phyloP scores from a whole-genome alignment of 176 grass and related monocot genomes.

The Oryza meridionalis region DNA sequence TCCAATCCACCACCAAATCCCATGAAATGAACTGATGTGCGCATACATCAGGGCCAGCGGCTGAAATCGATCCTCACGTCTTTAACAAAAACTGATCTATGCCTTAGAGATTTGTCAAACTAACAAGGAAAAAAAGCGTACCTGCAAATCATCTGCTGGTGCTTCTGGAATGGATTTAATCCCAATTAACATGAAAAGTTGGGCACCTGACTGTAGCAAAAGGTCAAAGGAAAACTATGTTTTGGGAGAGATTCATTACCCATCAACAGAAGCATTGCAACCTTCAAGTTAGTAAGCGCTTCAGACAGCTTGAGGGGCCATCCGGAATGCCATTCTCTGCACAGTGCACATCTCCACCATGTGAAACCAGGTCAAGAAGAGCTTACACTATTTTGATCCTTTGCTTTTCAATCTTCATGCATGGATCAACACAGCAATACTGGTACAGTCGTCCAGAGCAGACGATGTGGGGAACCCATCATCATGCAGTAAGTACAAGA shows the following conservation, averaged over 20 bases:
- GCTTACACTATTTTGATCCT: neutral
- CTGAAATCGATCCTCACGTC: neutral
- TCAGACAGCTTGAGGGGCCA: neutral
- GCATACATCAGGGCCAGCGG: neutral
- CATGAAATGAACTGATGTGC: slow-evolving; percentile 13
- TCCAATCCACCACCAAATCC: neutral
- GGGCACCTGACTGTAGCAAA: neutral
- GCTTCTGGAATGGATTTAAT: neutral
- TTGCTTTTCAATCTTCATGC: neutral
- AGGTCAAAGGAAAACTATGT: neutral
- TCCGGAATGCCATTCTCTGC: neutral
- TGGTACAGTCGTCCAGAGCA: neutral
- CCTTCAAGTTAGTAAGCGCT: neutral
- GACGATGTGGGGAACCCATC: neutral
- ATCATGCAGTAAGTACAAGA: neutral
- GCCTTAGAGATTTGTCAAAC: neutral
- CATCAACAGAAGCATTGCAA: neutral
- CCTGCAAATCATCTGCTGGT: neutral
- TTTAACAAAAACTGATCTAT: neutral
- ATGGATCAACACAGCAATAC: neutral
- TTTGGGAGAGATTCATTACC: neutral
- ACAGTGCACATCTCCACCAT: neutral
- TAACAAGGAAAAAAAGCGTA: neutral
- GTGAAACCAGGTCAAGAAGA: neutral
- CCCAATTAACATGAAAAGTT: neutral